Conservation (phyloP, 768 basidiomycete species). For the Mycena haematopus region DNA sequence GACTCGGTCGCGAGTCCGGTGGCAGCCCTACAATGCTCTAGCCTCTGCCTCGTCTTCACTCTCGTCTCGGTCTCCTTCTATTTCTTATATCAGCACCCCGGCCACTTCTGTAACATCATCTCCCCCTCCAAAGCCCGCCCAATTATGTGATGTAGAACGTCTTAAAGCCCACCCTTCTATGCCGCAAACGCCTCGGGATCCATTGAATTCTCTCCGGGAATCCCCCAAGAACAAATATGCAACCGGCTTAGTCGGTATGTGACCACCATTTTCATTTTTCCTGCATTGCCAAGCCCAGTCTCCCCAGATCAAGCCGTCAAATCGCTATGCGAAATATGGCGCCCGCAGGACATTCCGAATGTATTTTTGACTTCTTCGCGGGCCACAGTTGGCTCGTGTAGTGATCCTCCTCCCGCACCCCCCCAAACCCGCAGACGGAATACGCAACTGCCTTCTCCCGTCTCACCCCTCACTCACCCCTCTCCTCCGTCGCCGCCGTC, state of each 20-base stretch:
- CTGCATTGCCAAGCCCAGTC: slow-evolving; percentile 27
- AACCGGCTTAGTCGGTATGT: slow-evolving; percentile 73
- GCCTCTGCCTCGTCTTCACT: slow-evolving; percentile 46
- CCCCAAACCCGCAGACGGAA: slow-evolving; percentile 35
- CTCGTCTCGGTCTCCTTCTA: slow-evolving; percentile 47
- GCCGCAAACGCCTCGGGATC: slow-evolving; percentile 41
- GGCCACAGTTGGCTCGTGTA: slow-evolving; percentile 35
- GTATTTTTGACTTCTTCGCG: slow-evolving; percentile 53
- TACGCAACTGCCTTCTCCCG: slow-evolving; percentile 58
- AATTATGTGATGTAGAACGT: slow-evolving; percentile 42
- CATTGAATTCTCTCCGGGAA: slow-evolving; percentile 37
- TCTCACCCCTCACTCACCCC: slow-evolving; percentile 51
- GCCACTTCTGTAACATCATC: slow-evolving; percentile 58
- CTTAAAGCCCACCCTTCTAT: slow-evolving; percentile 30
- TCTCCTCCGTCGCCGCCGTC: slow-evolving; percentile 41
- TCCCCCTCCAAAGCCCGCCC: slow-evolving; percentile 43
- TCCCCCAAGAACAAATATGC: slow-evolving; percentile 69
- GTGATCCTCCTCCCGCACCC: slow-evolving; percentile 18
- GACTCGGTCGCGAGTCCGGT: slow-evolving; percentile 72
- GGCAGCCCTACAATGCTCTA: slow-evolving; percentile 77
- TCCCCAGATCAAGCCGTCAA: slow-evolving; percentile 78
- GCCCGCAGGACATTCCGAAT: slow-evolving; percentile 71
- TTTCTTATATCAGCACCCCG: slow-evolving; percentile 63
- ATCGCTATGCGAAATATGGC: slow-evolving; percentile 82
- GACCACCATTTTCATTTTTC: slow-evolving; percentile 13